phyloP scores from a whole-genome alignment of 768 basidiomycete species.

The Trametes coccinea region DNA sequence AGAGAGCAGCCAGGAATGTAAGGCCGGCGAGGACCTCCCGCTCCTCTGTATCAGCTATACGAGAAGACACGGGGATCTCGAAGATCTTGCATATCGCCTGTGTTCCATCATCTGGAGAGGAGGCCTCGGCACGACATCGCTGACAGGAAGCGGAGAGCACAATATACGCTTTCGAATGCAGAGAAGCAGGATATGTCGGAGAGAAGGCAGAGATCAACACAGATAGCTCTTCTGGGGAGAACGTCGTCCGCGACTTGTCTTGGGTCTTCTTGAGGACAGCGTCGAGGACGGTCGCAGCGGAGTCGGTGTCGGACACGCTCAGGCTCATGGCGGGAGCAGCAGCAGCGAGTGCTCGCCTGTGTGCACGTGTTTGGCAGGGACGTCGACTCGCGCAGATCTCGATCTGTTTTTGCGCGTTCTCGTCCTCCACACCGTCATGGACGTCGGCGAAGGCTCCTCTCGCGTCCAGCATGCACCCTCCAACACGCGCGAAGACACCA shows the following conservation, averaged over 20 bases:
- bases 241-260: constrained; percentile 32
- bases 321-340: constrained; percentile 9
- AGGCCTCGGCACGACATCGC: constrained; percentile 42
- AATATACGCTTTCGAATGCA: constrained; percentile 70
- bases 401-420: constrained; percentile 14
- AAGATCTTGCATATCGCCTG: constrained; percentile 52
- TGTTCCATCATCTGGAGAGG: constrained; percentile 43
- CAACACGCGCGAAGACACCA: constrained; percentile 33
- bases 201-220: constrained; percentile 51
- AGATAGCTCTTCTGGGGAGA: constrained; percentile 60
- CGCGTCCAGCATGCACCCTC: constrained; percentile 1
- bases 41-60: constrained; percentile 60
- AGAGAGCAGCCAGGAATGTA: constrained; percentile 73
- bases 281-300: constrained; percentile 33
- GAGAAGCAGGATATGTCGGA: constrained; percentile 42
- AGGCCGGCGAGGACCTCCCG: constrained; percentile 52
- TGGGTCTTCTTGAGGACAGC: constrained; percentile 34
- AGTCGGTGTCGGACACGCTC: constrained; percentile 6
- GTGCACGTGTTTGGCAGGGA: constrained; percentile 16
- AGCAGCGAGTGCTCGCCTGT: not conserved
- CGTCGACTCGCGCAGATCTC: constrained; percentile 7
- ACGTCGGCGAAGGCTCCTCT: constrained; percentile 29
- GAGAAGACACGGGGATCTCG: constrained; percentile 46
- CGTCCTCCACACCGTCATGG: constrained; percentile 23
- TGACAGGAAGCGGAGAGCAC: constrained; percentile 69